These are phyloP conservation scores for Diaporthe velutina DNA, from an alignment of 2,329 filamentous ascomycete genomes.

Conservation along the genomic window DNA sequence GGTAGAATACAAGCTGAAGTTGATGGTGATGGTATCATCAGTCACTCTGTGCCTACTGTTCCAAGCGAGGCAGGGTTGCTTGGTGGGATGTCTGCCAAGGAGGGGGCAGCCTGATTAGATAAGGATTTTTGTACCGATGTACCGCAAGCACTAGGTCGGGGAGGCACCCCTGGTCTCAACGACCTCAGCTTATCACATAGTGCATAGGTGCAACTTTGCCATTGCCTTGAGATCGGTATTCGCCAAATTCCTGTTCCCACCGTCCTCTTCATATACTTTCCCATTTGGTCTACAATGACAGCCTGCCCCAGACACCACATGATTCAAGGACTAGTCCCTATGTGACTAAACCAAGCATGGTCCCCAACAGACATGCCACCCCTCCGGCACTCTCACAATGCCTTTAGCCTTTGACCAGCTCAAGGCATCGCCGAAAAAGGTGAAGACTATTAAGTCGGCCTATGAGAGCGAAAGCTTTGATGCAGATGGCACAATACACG, in stretches of 20 bases:
- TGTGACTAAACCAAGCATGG: slow-evolving; percentile 13
- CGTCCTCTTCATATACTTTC: not conserved
- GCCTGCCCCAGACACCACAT: not conserved
- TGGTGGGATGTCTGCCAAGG: slow-evolving; percentile 28
- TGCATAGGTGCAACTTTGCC: slow-evolving; percentile 19
- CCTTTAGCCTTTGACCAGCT: slow-evolving; percentile 60
- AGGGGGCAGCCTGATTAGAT: slow-evolving; percentile 33
- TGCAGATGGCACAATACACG: slow-evolving; percentile 84
- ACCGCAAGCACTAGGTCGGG: not conserved
- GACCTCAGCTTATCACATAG: slow-evolving; percentile 24
- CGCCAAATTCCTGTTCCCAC: not conserved
- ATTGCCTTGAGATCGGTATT: slow-evolving; percentile 14
- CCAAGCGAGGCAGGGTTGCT: not conserved
- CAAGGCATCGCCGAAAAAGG: slow-evolving; percentile 64
- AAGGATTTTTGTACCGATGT: slow-evolving; percentile 15
- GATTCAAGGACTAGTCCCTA: not conserved
- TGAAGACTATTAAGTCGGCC: slow-evolving; percentile 74
- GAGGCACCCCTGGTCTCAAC: not conserved
- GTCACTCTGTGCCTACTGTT: not conserved
- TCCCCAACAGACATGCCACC: not conserved
- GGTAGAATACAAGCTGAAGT: not conserved
- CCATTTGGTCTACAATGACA: slow-evolving; percentile 1
- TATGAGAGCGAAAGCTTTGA: slow-evolving; percentile 92
- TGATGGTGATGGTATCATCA: slow-evolving; percentile 24
- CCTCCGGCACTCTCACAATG: slow-evolving; percentile 53